A percentile compares a stretch with the other conserved stretches of the same genome.
Conservation (phyloP, 352 stramenopile genomes). For the Pythium sukuiense region DNA sequence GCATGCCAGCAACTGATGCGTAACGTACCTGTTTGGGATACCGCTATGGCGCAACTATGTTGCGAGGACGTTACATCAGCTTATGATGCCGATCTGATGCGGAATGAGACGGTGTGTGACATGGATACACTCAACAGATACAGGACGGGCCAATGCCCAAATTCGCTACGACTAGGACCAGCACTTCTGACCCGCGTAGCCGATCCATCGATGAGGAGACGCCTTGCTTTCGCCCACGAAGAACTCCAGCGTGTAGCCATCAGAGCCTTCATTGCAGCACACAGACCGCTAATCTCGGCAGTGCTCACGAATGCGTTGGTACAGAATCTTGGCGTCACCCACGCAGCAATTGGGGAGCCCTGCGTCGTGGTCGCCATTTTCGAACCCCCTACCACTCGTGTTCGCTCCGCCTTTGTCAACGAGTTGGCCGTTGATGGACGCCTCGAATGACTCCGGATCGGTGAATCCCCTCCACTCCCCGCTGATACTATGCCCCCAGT, state of each 20-base stretch:
- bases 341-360: neutral
- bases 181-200: too few relatives aligned
- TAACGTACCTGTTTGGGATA: too few relatives aligned
- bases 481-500: neutral
- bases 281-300: neutral
- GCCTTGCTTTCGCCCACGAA: neutral
- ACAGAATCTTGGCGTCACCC: neutral
- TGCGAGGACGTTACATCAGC: too few relatives aligned
- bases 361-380: neutral
- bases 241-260: neutral
- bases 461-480: neutral
- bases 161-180: too few relatives aligned
- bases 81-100: too few relatives aligned
- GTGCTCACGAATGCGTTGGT: neutral
- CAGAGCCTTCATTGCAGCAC: neutral
- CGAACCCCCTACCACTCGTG: neutral
- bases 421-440: neutral
- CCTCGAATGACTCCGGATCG: neutral
- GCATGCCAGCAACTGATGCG: too few relatives aligned
- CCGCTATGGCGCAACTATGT: too few relatives aligned
- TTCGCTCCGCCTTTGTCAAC: neutral
- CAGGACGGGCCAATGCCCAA: too few relatives aligned
- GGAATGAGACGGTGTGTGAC: too few relatives aligned
- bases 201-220: neutral
- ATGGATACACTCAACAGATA: too few relatives aligned